Conservation (phyloP, 768 basidiomycete genomes). For the Tylopilus cervinicoccineus region DNA sequence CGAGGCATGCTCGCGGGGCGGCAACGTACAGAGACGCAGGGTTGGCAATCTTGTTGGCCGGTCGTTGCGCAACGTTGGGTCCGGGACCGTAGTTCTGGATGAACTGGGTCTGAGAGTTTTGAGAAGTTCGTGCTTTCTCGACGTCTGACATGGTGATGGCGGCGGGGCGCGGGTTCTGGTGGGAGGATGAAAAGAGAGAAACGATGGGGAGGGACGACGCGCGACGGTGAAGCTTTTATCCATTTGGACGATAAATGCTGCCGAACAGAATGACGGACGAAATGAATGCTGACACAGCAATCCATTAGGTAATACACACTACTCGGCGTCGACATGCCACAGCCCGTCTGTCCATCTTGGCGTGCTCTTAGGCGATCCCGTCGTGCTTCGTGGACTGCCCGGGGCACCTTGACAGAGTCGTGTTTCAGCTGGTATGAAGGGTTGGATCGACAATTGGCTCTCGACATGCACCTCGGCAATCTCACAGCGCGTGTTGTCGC, state of each 20-base stretch:
- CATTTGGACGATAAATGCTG: conserved; percentile 2
- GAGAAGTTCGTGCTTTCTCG: conserved; percentile 29
- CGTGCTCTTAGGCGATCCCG: too few relatives aligned
- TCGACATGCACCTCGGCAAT: neutral
- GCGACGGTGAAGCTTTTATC: conserved; percentile 21
- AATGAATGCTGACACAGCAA: conserved; percentile 23
- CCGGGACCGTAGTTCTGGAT: conserved; percentile 13
- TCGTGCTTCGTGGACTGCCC: too few relatives aligned
- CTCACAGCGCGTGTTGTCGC: neutral
- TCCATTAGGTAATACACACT: conserved; percentile 9
- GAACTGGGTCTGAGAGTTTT: conserved; percentile 19
- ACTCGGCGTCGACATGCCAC: neutral
- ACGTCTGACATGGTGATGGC: conserved; percentile 31
- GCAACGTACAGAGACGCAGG: conserved; percentile 39
- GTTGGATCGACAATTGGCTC: too few relatives aligned
- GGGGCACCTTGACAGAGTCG: neutral
- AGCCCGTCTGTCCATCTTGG: neutral
- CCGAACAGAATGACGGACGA: conserved; percentile 13
- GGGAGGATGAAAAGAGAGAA: neutral
- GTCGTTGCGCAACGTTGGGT: conserved; percentile 23
- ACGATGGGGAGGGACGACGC: neutral
- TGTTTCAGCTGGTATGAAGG: neutral
- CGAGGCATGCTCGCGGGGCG: neutral
- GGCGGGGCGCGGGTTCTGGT: neutral
- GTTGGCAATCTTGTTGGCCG: conserved; percentile 47